Evolutionary conservation across 176 grass and related monocot species (phyloP).

Genomic region (barley (Hordeum vulgare)): DNA sequence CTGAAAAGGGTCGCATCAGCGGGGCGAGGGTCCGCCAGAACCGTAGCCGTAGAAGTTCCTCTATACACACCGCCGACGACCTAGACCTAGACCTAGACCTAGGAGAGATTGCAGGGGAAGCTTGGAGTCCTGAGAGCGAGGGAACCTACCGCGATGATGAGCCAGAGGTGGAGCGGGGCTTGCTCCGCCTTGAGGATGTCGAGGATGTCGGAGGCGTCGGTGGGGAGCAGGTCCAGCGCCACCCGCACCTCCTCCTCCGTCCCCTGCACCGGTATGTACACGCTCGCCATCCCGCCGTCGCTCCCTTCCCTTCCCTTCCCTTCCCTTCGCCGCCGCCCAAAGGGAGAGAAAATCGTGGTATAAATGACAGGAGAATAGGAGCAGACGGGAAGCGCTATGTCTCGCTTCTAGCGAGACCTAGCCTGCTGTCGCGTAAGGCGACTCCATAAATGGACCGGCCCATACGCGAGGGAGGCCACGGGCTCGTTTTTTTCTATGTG

Average conservation of each 20-base stretch:
- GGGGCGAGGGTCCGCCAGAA: not conserved
- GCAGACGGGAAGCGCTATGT: too few species aligned
- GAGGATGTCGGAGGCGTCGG: slow-evolving; percentile 83
- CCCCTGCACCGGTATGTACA: slow-evolving; percentile 95
- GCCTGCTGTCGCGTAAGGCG: too few species aligned
- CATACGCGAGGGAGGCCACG: too few species aligned
- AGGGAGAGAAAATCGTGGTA: not conserved
- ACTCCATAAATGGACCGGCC: too few species aligned
- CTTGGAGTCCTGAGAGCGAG: not conserved
- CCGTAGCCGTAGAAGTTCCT: slow-evolving; percentile 4
- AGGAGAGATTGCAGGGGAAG: not conserved
- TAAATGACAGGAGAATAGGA: not conserved
- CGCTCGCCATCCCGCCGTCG: slow-evolving; percentile 49
- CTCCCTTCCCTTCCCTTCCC: not conserved
- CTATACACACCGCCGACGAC: not conserved
- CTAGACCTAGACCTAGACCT: not conserved
- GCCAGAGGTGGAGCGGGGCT: slow-evolving; percentile 89
- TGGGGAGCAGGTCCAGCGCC: slow-evolving; percentile 75
- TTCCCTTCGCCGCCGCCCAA: not conserved
- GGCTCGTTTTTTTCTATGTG: too few species aligned
- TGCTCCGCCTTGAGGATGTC: slow-evolving; percentile 99
- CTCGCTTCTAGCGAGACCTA: too few species aligned
- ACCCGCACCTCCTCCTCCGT: slow-evolving; percentile 95
- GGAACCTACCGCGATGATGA: slow-evolving; percentile 71
- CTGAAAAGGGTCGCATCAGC: not conserved